phyloP scores from a whole-genome alignment of 805 yeast species.

The Starmerella geochares region DNA sequence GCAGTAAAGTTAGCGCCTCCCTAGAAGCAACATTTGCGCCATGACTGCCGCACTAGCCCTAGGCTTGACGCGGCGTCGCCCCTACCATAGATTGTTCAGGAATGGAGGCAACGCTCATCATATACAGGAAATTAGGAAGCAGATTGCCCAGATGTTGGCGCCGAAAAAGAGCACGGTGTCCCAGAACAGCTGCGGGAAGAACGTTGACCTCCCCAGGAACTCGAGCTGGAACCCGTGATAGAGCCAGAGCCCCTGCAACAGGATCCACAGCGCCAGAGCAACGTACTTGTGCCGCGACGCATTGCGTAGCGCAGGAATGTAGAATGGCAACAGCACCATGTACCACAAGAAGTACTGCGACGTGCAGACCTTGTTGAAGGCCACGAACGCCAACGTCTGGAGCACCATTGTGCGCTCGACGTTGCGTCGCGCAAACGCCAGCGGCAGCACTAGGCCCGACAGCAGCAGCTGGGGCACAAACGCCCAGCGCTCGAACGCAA shows the following conservation, averaged over 20 bases:
- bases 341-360: conserved; percentile 97
- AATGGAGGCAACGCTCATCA: too few species aligned
- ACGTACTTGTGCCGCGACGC: conserved; percentile 26
- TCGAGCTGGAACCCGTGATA: conserved; percentile 68
- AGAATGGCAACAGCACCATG: conserved; percentile 71
- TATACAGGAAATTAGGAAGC: conserved; percentile 43
- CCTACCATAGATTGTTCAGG: too few species aligned
- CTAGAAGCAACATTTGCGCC: too few species aligned
- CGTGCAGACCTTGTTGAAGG: conserved; percentile 75
- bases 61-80: too few species aligned
- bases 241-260: conserved; percentile 69
- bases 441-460: conserved; percentile 51
- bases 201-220: conserved; percentile 60
- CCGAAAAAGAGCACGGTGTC: conserved; percentile 51
- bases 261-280: conserved; percentile 48
- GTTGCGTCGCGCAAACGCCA: conserved; percentile 36
- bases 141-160: conserved; percentile 51
- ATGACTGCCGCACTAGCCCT: too few species aligned
- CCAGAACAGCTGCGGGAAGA: conserved; percentile 47
- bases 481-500: conserved; percentile 39
- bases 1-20: too few species aligned
- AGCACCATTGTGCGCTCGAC: conserved; percentile 51
- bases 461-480: conserved; percentile 72
- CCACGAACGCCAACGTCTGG: conserved; percentile 68
- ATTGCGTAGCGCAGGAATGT: conserved; percentile 40